phyloP scores from a whole-genome alignment of 2,329 filamentous ascomycete genomes.

The Phyllosticta ampelicida region DNA sequence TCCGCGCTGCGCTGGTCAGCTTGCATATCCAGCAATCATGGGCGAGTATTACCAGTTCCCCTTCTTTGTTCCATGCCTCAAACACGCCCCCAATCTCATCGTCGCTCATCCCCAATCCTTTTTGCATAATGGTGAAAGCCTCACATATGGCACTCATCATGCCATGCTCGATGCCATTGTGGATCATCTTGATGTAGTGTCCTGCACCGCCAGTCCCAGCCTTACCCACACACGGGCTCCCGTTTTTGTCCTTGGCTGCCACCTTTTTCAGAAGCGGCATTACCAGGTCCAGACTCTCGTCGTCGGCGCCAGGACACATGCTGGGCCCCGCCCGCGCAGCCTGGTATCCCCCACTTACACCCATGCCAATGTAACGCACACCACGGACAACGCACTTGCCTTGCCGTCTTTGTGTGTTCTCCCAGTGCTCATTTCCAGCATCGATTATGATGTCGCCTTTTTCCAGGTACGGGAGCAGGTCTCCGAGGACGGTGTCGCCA shows the following conservation, averaged over 20 bases:
- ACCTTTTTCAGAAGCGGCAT: constrained; percentile 52
- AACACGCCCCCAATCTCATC: constrained; percentile 53
- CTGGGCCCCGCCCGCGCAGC: constrained; percentile 54
- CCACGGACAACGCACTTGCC: constrained; percentile 45
- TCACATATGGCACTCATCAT: constrained; percentile 58
- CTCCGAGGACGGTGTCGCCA: constrained; percentile 37
- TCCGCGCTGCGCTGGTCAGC: constrained; percentile 25
- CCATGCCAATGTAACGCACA: constrained; percentile 56
- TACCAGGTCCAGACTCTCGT: constrained; percentile 45
- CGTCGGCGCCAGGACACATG: constrained; percentile 55
- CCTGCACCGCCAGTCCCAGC: constrained; percentile 54
- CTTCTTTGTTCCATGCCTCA: constrained; percentile 47
- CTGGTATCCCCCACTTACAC: constrained; percentile 60
- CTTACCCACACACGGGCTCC: constrained; percentile 48
- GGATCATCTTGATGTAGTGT: constrained; percentile 67
- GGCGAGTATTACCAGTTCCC: constrained; percentile 38
- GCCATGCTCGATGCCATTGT: constrained; percentile 64
- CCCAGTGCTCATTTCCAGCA: constrained; percentile 57
- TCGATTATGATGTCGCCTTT: constrained; percentile 58
- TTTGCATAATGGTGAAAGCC: constrained; percentile 52
- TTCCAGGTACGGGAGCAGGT: constrained; percentile 41
- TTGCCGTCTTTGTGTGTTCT: constrained; percentile 53
- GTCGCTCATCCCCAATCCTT: constrained; percentile 44
- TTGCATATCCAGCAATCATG: background rate
- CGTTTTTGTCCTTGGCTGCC: constrained; percentile 51